Evolutionary conservation across 371 early-diverging fungal species (phyloP), one percentile per base, ranked within the genome.

Genomic region (Quaeritorhiza haematococci): DNA sequence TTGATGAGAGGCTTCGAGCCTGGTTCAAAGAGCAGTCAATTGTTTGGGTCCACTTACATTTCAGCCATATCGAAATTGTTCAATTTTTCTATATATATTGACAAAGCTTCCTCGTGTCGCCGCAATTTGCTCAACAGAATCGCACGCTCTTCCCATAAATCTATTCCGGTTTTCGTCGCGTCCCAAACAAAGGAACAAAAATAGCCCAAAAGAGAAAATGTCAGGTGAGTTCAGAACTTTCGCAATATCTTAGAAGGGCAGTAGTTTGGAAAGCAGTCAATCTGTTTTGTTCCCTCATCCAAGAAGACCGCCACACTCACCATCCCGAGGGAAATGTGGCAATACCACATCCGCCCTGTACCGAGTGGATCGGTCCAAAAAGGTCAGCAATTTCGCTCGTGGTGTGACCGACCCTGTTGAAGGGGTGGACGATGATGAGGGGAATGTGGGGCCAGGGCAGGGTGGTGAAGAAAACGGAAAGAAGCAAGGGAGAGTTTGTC

Each of bases 31-130:
- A 64, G 17, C 47, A 19, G 23, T 24, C 26, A 47, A 27, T 19
- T 34, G 42, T 6, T 26, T 0, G 27, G 30, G 13, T 41, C 23
- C 28, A 28, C 23, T 58, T 73, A 90, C 76, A 87, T 83, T 71
- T 92, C 90, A 17, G 94, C 94, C 53, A 87, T 72, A 42, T 73
- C 58, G 54, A 84, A 84, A 58, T 85, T 83, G 19, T 77, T 68
- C 19, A 94, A 78, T 55, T 85, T 84, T 64, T 87, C 85, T 3
- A 92, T 85, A 61, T 89, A 85, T 49, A 94, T 84, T 49, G 78
- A 71, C 29, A 96, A 69, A 0, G 93, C 93, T 59, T 93, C 92
- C 50, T 86, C 85, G 58, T 93, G 93, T 56, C 88, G 85, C 15
- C 87, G 85, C 54, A 96, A 81, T 35, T 89, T 78, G 59, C 90